Percentiles rank a stretch among this genome's conserved stretches.
phyloP scores from a whole-genome alignment of 495 filamentous ascomycete genomes.

The Hypomontagnella monticulosa region DNA sequence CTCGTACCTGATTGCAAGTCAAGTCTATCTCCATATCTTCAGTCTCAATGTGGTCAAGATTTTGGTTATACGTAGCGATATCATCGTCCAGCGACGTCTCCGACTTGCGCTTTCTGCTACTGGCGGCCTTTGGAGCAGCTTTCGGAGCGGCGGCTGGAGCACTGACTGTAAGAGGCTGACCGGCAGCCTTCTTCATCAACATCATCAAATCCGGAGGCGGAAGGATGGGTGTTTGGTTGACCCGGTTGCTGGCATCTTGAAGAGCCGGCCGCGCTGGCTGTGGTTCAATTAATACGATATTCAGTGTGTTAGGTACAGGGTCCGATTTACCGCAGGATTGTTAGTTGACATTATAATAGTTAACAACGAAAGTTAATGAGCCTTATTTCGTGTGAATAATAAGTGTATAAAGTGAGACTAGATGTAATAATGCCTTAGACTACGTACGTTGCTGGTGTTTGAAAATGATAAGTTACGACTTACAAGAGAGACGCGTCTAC shows the following conservation, averaged over 20 bases:
- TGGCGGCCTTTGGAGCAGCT: not conserved
- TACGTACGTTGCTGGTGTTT: too few relatives aligned
- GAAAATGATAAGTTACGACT: too few relatives aligned
- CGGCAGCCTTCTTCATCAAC: too few relatives aligned
- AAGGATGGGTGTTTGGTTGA: slow-evolving; percentile 13
- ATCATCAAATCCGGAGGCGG: not conserved
- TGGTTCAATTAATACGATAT: not conserved
- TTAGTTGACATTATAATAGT: slow-evolving; percentile 4
- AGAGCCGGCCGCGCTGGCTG: slow-evolving; percentile 14
- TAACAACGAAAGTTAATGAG: not conserved
- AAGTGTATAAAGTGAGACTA: not conserved
- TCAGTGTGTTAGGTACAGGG: not conserved
- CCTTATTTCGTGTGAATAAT: not conserved
- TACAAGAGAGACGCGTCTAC: too few relatives aligned
- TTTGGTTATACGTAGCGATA: slow-evolving; percentile 29
- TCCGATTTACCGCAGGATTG: slow-evolving; percentile 1
- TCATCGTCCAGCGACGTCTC: slow-evolving; percentile 29
- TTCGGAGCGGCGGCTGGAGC: not conserved
- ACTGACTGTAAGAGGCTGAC: not conserved
- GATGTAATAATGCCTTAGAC: not conserved
- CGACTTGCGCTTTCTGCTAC: slow-evolving; percentile 51
- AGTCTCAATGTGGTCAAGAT: slow-evolving; percentile 34
- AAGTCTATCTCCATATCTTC: slow-evolving; percentile 40
- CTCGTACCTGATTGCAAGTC: slow-evolving; percentile 53
- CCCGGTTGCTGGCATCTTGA: slow-evolving; percentile 21